phyloP scores from a whole-genome alignment of 176 grass and related monocot species.

The Zoysia pacifica region DNA sequence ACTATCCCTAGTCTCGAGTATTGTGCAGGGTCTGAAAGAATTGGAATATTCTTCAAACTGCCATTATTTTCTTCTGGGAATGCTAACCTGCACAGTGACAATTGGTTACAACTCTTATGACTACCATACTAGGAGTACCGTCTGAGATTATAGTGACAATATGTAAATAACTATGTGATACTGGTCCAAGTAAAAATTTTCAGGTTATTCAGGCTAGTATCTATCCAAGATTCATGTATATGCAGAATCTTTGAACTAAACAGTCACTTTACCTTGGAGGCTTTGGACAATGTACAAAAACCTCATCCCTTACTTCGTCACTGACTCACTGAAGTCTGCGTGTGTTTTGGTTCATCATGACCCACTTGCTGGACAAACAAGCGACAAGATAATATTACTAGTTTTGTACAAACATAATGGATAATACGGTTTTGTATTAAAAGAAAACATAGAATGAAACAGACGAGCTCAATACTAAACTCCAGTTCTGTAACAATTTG shows the following conservation, averaged over 20 bases:
- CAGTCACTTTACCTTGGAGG: conserved; percentile 64
- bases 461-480: neutral
- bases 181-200: neutral
- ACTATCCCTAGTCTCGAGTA: conserved; percentile 83
- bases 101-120: conserved; percentile 34
- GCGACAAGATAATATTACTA: conserved; percentile 26
- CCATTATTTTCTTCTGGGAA: conserved; percentile 97
- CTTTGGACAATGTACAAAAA: conserved; percentile 88
- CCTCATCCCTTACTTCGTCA: conserved; percentile 97
- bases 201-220: neutral
- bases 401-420: conserved; percentile 9
- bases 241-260: neutral
- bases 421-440: neutral
- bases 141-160: neutral
- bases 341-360: conserved; percentile 99
- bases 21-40: conserved; percentile 77
- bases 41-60: conserved; percentile 92
- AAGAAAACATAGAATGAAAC: neutral
- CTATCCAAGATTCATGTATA: conserved; percentile 6
- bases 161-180: neutral
- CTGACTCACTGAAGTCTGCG: conserved; percentile 96
- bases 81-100: conserved; percentile 61
- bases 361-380: conserved; percentile 86
- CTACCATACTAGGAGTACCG: neutral
- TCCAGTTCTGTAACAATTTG: conserved; percentile 14